These are phyloP conservation scores for Neoboletus magnificus DNA, from an alignment of 768 basidiomycete species.

Conservation along the genomic window DNA sequence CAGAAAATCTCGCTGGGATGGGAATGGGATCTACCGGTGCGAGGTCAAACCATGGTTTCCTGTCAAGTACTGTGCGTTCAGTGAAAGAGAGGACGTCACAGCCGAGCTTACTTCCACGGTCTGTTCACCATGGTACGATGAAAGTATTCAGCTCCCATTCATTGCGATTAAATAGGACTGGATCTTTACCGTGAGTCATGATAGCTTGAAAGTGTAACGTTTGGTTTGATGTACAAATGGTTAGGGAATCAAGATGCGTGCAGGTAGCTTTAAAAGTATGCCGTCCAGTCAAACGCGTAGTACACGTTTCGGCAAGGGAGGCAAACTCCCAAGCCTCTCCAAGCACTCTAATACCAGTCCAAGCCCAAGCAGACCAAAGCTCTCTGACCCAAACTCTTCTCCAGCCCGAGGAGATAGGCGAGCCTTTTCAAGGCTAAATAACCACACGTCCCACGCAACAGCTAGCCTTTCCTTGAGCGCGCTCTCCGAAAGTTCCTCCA, in stretches of 20 bases:
- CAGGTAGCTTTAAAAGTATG: neutral
- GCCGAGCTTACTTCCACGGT: slow-evolving; percentile 12
- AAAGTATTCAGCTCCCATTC: slow-evolving; percentile 2
- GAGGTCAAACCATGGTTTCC: slow-evolving; percentile 7
- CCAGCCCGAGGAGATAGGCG: slow-evolving; percentile 12
- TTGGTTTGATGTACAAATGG: neutral
- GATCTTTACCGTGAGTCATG: slow-evolving; percentile 21
- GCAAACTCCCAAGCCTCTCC: slow-evolving; percentile 37
- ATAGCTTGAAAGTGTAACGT: neutral
- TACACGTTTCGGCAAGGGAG: slow-evolving; percentile 14
- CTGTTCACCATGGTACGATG: slow-evolving; percentile 2
- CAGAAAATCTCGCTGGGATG: neutral
- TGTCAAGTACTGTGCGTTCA: slow-evolving; percentile 1
- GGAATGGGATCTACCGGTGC: slow-evolving; percentile 10
- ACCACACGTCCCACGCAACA: slow-evolving; percentile 66
- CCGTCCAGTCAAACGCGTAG: neutral
- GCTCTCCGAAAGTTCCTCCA: slow-evolving; percentile 21
- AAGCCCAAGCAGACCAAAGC: slow-evolving; percentile 67
- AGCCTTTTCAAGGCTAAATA: slow-evolving; percentile 43
- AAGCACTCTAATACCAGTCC: slow-evolving; percentile 57
- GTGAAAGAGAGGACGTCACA: neutral
- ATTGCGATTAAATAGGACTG: neutral
- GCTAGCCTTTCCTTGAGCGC: slow-evolving; percentile 41
- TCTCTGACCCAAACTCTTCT: slow-evolving; percentile 49
- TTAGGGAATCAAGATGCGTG: neutral